Base-by-base conservation (phyloP, 768 basidiomycete species). In the Agrocybe chaxingu region DNA sequence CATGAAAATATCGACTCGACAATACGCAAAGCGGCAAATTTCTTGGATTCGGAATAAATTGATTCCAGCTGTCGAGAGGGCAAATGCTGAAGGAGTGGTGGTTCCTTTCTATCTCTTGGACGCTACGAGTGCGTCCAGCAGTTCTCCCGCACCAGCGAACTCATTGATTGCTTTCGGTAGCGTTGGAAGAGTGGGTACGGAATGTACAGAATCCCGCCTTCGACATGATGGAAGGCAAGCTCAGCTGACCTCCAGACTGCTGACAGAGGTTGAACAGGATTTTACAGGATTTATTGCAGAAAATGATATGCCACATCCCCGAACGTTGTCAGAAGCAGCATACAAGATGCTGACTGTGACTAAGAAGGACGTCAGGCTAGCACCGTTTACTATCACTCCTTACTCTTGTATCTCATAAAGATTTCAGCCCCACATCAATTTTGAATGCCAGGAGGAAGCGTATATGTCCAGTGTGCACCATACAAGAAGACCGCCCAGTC, bases 41-140 rank as follows among this genome's bases (percentile, higher is more conserved):
- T 83, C 86, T 33, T 99, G 97, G 97, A 85, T 98, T 42, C 77
- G 82, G 35, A 92, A 92, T 63, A 96, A 97, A 66, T 68, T 98
- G 10, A 66, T 97, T 33, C 95, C 94, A 2, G 84, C 80, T 3
- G 69, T 87, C 10, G 62, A 76, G 32, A 70, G 75, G 8, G 76
- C 80, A 7, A 80, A 82, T 48, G 56, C 60, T 8, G n/a, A 16
- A 13, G 57, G 70, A 13, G 68, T 65, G 7, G 52, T 38, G 32
- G 67, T 74, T 59, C 53, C 74, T 62, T 56, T 70, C 61, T 69
- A 87, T 63, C 64, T 90, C 31, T 70, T 88, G 29, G 84, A 92
- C 62, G 88, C 90, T 3, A 82, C 83, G 44, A 74, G 88, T 82
- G 52, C 57, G 73, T 60, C 7, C 31, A 10, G 7, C 0, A 24